A percentile compares a stretch with the other conserved stretches of the same genome.
phyloP scores from a whole-genome alignment of 805 yeast species.

The Metschnikowia reukaufii region DNA sequence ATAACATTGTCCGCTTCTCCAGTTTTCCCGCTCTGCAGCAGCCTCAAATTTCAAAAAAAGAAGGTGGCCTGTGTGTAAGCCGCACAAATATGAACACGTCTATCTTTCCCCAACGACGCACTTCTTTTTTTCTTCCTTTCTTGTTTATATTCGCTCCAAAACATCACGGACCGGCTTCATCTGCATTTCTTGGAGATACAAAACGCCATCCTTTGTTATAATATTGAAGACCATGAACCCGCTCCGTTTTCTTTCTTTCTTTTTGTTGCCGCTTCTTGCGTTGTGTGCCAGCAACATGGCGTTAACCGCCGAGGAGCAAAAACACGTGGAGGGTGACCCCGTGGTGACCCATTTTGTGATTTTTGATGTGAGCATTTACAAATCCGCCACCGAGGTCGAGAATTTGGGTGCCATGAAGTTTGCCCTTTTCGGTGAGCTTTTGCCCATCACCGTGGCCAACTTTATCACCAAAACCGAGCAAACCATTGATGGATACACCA shows the following conservation, averaged over 20 bases:
- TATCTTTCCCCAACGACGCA: not conserved
- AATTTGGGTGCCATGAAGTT: constrained; percentile 41
- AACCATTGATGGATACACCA: constrained; percentile 28
- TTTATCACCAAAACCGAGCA: constrained; percentile 31
- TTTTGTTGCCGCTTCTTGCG: constrained; percentile 10
- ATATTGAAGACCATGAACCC: too few relatives aligned
- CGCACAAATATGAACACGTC: not conserved
- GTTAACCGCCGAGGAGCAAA: constrained; percentile 22
- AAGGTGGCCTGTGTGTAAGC: not conserved
- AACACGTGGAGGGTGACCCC: constrained; percentile 42
- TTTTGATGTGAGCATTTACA: constrained; percentile 38
- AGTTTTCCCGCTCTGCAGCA: not conserved
- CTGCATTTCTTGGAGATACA: too few relatives aligned
- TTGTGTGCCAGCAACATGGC: constrained; percentile 3
- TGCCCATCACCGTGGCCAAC: constrained; percentile 33
- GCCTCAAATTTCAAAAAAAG: too few relatives aligned
- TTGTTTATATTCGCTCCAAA: too few relatives aligned
- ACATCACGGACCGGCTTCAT: too few relatives aligned
- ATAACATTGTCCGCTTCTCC: not conserved
- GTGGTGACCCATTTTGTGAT: constrained; percentile 46
- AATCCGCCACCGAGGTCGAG: constrained; percentile 13
- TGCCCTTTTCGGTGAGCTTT: constrained; percentile 20
- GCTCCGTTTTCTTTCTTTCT: constrained; percentile 4
- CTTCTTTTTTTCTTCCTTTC: too few relatives aligned
- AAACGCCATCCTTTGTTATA: too few relatives aligned